Evolutionary conservation across 805 yeast species (phyloP), one percentile per base, ranked within the genome.

Genomic region (Osmozyma mogii): DNA sequence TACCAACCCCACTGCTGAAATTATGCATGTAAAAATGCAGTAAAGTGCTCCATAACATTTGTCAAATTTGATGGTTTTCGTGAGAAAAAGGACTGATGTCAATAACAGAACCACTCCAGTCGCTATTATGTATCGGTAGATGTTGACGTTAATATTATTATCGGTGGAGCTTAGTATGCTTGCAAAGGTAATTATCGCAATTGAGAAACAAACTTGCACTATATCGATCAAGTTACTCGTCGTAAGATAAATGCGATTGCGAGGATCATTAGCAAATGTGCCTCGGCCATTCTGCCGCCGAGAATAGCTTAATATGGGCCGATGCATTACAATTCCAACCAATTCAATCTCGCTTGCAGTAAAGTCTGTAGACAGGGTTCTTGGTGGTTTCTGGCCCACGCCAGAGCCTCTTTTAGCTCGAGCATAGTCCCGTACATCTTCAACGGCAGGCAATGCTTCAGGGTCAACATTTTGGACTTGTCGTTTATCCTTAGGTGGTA

Each of bases 21-120:
- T 38, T 4, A 61, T 26, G 13, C 54, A 37, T 2, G 62, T 58
- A 3, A 54, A 41, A 9, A 56, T 31, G 29, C 67, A 59, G 32
- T 61, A 63, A 30, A 62, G 58, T 17, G 61, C 54, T 3, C 68
- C 68, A 32, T 60, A 60, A 30, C 64, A 39, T 30, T 41, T 50
- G 30, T 61, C 69, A 32, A 56, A 63, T 30, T 54, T 54, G 29
- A 64, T 49, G n/a, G 58, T 34, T n/a, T 50, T 52, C 12, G 54
- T 45, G 16, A 64, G 44, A 36, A 64, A 61, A 18, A 60, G 36
- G 3, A 62, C 28, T 2, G 67, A 51, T 9, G 58, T 51, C 3
- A 49, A 43, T 4, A 60, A 38, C 9, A 63, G 47, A 22, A 63
- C 42, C 4, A 52, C 41, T 3, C 58, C 52, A 31, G 53, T 54